Conservation (phyloP, 352 stramenopile genomes). For the Thalassiosira sp. region DNA sequence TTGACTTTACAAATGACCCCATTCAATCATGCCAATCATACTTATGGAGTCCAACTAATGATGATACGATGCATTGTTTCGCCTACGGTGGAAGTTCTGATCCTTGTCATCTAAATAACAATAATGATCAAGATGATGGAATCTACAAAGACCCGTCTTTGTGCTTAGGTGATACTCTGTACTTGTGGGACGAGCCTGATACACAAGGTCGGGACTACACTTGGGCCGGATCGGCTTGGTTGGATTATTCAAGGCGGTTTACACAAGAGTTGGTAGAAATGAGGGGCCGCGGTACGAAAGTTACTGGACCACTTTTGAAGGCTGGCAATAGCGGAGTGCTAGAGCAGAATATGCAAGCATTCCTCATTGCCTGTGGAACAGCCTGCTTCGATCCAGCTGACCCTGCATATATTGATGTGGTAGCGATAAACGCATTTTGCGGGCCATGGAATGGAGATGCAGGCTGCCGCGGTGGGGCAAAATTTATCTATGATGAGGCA, state of each 20-base stretch:
- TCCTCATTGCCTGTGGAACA: background rate
- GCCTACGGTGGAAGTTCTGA: background rate
- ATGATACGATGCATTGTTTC: background rate
- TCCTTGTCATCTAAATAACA: background rate
- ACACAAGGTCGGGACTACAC: background rate
- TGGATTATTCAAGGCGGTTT: background rate
- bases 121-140: background rate
- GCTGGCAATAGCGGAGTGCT: background rate
- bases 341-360: background rate
- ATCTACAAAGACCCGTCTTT: background rate
- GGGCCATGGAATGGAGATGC: background rate
- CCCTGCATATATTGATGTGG: background rate
- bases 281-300: background rate
- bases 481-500: background rate
- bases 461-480: background rate
- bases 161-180: background rate
- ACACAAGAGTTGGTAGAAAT: background rate
- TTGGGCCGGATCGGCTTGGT: background rate
- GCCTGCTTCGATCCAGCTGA: background rate
- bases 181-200: slow-evolving; percentile 4
- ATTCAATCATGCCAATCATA: background rate
- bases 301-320: background rate
- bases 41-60: background rate
- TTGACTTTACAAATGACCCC: background rate
- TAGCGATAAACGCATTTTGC: background rate